Evolutionary conservation across 2,329 filamentous ascomycete species (phyloP), one percentile per base, ranked within the genome.

Genomic region (Fusarium verrucosum): DNA sequence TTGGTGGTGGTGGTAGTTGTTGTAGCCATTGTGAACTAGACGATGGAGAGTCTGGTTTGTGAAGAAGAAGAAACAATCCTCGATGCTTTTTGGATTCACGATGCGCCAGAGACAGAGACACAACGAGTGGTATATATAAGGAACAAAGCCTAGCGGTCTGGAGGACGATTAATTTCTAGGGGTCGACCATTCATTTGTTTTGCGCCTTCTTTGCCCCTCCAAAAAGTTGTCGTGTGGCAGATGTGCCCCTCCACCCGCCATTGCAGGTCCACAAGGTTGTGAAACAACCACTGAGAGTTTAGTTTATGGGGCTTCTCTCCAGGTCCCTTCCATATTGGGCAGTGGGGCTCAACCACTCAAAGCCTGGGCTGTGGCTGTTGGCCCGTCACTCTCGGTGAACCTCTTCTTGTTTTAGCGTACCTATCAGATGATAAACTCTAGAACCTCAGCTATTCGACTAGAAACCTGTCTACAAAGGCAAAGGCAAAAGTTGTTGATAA

Each of bases 1-100:
- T 83, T 75, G 33, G 47, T 81, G 35, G 79, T 82, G 23, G 82
- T 84, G 20, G 68, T 69, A 16, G 73, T 75, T 7, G 73, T 73
- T 26, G 75, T 70, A 35, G 77, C 74, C 70, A 76, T 78, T 36
- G 59, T 66, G 58, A 58, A 47, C 50, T 42, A 30, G 10, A 17
- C 5, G 11, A 28, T 35, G 30, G 26, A 40, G 19, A 26, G 19
- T 22, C 25, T 22, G 32, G 16, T 16, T 9, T 17, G 25, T 25
- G 17, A 20, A 37, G 11, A 20, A 49, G n/a, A 51, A 32, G n/a
- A 51, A 32, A 28, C 47, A 17, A 20, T 17, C 26, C 35, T 41
- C 35, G 35, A 33, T 50, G 47, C 16, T 51, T n/a, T 19, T 25
- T 14, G 47, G 26, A 14, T 42, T 38, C 37, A 19, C 30, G n/a